Percentiles rank a stretch among this genome's conserved stretches.
Evolutionary conservation across 148 eudicot species (phyloP).

Genomic region (Arbutus unedo): DNA sequence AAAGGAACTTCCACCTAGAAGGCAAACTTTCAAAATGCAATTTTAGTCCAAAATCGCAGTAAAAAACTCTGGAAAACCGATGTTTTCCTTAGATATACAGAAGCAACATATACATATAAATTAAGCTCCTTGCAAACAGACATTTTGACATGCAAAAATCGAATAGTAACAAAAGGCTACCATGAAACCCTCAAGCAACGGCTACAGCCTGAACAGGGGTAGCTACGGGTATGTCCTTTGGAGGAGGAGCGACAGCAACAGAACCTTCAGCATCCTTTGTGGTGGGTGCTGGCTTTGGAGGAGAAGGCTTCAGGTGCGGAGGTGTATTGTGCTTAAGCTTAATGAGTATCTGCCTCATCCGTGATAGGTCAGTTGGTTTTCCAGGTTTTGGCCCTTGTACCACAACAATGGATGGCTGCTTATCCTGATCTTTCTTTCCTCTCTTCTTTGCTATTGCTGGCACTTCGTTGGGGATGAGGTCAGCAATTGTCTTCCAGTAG

Average conservation of each 20-base stretch:
- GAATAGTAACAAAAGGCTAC: not conserved
- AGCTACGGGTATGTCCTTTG: conserved; percentile 22
- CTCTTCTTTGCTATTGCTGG: conserved; percentile 40
- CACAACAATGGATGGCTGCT: conserved; percentile 37
- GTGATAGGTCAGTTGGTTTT: conserved; percentile 51
- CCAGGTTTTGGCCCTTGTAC: conserved; percentile 59
- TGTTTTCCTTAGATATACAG: not conserved
- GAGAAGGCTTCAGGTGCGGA: conserved; percentile 34
- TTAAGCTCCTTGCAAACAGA: not conserved
- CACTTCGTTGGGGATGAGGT: conserved; percentile 49
- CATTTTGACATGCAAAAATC: not conserved
- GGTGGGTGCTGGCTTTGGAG: conserved; percentile 3
- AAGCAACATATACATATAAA: not conserved
- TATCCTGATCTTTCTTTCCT: conserved; percentile 39
- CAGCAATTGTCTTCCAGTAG: conserved; percentile 53
- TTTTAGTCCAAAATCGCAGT: not conserved
- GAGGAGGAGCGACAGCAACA: conserved; percentile 19
- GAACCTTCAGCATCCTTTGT: conserved; percentile 24
- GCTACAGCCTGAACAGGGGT: conserved; percentile 34
- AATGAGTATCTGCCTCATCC: conserved; percentile 49
- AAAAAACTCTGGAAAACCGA: not conserved
- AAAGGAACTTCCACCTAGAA: not conserved
- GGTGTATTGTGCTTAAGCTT: conserved; percentile 58
- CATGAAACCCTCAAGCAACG: conserved; percentile 28
- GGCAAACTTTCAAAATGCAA: not conserved